Evolutionary conservation across 768 basidiomycete species (phyloP), one percentile per base, ranked within the genome.

Genomic region (Russula olivacea): DNA sequence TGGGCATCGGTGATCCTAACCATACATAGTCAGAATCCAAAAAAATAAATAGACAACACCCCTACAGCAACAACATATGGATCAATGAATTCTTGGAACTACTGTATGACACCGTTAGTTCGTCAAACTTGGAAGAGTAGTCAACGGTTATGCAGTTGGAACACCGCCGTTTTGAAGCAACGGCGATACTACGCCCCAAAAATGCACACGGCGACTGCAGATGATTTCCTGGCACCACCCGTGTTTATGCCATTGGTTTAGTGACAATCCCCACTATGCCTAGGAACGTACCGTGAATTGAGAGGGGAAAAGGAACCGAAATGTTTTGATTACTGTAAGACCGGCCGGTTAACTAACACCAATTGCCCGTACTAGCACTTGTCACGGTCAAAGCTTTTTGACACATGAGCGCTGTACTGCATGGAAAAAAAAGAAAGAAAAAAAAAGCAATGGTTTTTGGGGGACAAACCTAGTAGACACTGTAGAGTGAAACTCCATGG

Each of bases 1-100:
- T 63, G 56, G 56, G 30, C 38, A 63, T 53, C 61, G 61, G 61
- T 63, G 61, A 63, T 63, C 61, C 59, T 50, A 32, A 49, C 34
- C 28, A 12, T 19, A 34, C 17, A 21, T 32, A 23, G 28, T 34
- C 28, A 51, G 11, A 23, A 45, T 6, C 17, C 2, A 11, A 6
- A 28, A 28, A 14, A 45, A 56, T 4, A 30, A 4, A 30, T 4
- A 28, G 19, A 21, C 5, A 36, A 36, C 32, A 1, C 11, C 12
- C 5, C 5, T 17, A 23, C 34, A 43, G 34, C 15, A 11, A 32
- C 9, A 58, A 28, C 38, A 28, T 5, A 40, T 7, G 28, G 38
- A 40, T 12, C 3, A n/a, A 50, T 15, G 6, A 17, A 45, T 28
- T 56, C 17, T 25, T 41, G 28, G n/a, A n/a, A n/a, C n/a, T n/a